Base-by-base conservation (phyloP, 208 protist genomes). In the Wallacemonas collosoma region DNA sequence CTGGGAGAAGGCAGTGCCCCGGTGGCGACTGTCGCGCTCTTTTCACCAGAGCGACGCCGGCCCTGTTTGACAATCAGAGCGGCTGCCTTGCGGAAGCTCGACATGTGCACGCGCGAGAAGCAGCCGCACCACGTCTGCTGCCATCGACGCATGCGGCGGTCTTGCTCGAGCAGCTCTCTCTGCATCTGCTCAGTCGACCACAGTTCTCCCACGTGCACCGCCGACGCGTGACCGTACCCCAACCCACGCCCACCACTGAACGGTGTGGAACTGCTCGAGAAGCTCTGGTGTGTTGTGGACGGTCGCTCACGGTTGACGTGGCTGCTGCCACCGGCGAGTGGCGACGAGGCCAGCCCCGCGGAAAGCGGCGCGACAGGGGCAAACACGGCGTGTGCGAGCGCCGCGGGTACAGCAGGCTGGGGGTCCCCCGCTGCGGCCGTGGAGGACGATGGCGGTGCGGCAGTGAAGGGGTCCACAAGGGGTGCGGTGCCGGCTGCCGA, bases 81-180 rank as follows among this genome's bases (percentile, higher is more conserved):
- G n/a, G 60, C 60, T 3, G 26, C 60, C 60, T 65, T 65, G 41
- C 60, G 60, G 7, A 65, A 14, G 14, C 47, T 60, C 7, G 64
- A 15, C 6, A 48, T 48, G 9, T 47, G 57, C 12, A 69, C 64
- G 15, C 50, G 64, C 5, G 71, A 36, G 48, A 90, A 68, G 39
- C 72, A 71, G n/a, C 17, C 56, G 48, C 69, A 67, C 86, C 86
- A 91, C 57, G 45, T 41, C 60, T 78, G 65, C 68, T 72, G 80
- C 57, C 68, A 78, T 50, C n/a, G 26, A 35, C 66, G 67, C 81
- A 87, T 86, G 55, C 79, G 74, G n/a, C 15, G 44, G 50, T 88
- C 76, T 39, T 87, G 82, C 54, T 79, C 54, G 35, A 86, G 55
- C 11, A 91, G 76, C 54, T 88, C 86, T 2, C 66, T 48, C n/a